phyloP scores from a whole-genome alignment of 371 early-diverging fungal species.

The Mucor sp. region DNA sequence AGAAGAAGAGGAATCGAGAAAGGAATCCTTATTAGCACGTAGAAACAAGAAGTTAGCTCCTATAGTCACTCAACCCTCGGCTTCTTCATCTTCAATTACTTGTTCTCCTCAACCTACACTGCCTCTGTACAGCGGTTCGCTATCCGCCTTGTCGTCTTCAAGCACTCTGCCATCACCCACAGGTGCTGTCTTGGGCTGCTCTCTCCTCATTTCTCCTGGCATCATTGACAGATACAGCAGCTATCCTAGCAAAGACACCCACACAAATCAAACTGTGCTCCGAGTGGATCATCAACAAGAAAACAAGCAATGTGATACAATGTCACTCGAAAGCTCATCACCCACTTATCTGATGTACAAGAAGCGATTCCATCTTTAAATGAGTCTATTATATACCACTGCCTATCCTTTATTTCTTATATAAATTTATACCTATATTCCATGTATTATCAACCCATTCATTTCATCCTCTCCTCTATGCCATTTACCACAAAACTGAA shows the following conservation, averaged over 20 bases:
- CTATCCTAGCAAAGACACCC: neutral
- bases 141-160: neutral
- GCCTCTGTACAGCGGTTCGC: neutral
- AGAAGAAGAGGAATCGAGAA: neutral
- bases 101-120: neutral
- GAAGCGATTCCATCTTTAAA: conserved; percentile 17
- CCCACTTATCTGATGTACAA: conserved; percentile 32
- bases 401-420: neutral
- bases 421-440: neutral
- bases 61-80: conserved; percentile 12
- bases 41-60: conserved; percentile 24
- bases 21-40: conserved; percentile 14
- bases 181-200: conserved; percentile 16
- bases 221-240: conserved; percentile 8
- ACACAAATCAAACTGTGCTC: neutral
- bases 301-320: neutral
- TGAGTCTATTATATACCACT: neutral
- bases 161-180: conserved; percentile 15
- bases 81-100: neutral
- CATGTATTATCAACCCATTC: neutral
- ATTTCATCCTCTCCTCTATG: neutral
- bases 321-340: conserved; percentile 12
- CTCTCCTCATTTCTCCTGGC: conserved; percentile 14
- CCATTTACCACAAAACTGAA: neutral
- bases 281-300: neutral